Evolutionary conservation across 495 filamentous ascomycete genomes (phyloP), one percentile per base, ranked within the genome.

Genomic region (Cercophora samala): DNA sequence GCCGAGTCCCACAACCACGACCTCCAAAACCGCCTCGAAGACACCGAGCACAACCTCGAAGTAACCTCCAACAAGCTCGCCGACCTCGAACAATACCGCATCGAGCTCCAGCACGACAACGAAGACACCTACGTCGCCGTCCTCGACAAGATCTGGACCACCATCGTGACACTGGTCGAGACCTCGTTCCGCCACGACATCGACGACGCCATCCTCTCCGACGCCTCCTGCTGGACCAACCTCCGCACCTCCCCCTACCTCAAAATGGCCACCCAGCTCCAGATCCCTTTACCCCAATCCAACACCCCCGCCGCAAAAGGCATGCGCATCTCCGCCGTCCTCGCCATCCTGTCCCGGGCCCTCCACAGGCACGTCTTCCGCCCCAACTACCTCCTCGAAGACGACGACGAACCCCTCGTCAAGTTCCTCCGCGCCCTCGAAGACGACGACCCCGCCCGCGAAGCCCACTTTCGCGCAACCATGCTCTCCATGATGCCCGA

Each of bases 101-200:
- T 77, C 42, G 56, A 65, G 37, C 69, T 78, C 11, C 60, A 72
- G 21, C 59, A 42, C 13, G 72, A 77, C 2, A 66, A 67, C 19
- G 76, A 78, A 54, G 76, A 78, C 51, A 67, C 64, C 23, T 78
- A 78, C 59, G 76, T 78, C 46, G 69, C 67, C 11, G 72, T 74
- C 26, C 76, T 78, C 46, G 76, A 78, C 72, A 77, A 71, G 59
- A 78, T 78, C 68, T 78, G 76, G 76, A 78, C 76, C 26, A 73
- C 74, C 25, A 73, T 77, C 56, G 73, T 78, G 18, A 74, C 70
- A 22, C 75, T 78, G 6, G 75, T 78, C 64, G 76, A 77, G 37
- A 62, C 32, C 18, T 74, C 75, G 17, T 78, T 78, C 73, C 73
- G 75, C 21, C 75, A 71, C 21, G 73, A 76, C 68, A 75, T 78